Base-by-base conservation (phyloP, 2,329 filamentous ascomycete genomes). In the Hymenoscyphus infarciens region DNA sequence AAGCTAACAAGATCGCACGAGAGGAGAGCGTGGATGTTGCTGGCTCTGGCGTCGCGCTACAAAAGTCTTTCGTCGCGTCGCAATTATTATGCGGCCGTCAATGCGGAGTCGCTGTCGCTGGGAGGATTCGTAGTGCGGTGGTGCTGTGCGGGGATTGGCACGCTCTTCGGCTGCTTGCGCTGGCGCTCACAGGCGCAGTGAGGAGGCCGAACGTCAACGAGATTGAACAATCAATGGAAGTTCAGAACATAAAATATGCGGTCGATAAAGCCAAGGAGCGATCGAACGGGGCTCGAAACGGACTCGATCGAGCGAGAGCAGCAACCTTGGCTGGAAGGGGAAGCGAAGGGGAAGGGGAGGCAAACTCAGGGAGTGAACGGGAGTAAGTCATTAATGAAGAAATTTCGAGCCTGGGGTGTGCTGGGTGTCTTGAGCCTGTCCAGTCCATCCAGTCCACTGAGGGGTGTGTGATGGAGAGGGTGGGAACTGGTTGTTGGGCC, bases 361-460 rank as follows among this genome's bases (percentile, higher is more conserved):
- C 10, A 7, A 27, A 19, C 15, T n/a, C 31, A 56, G 25, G 19
- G 39, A 33, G 39, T 16, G 38, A 22, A 29, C 54, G 60, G 42
- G 61, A 55, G 39, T 27, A 60, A 54, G 25, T 60, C 45, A 63
- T 59, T 58, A 60, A 63, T 63, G 61, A 63, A 63, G 61, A 63
- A 63, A 63, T 63, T 58, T 63, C 27, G 54, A 39, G 25, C 59
- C 39, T 53, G 55, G 42, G 45, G 39, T 5, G 16, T 45, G 39
- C 42, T 49, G n/a, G 38, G 11, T 39, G 35, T 11, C 10, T 6
- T 39, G 38, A 39, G 38, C 38, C 38, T 39, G 29, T 31, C 29
- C 29, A 31, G 29, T 31, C 35, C 35, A 13, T 38, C 35, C 35
- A 38, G 35, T 38, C 35, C 35, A 38, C 19, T 8, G 16, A 5